Base-by-base conservation (phyloP, 2,329 filamentous ascomycete genomes). In the Sporothrix brasiliensis region DNA sequence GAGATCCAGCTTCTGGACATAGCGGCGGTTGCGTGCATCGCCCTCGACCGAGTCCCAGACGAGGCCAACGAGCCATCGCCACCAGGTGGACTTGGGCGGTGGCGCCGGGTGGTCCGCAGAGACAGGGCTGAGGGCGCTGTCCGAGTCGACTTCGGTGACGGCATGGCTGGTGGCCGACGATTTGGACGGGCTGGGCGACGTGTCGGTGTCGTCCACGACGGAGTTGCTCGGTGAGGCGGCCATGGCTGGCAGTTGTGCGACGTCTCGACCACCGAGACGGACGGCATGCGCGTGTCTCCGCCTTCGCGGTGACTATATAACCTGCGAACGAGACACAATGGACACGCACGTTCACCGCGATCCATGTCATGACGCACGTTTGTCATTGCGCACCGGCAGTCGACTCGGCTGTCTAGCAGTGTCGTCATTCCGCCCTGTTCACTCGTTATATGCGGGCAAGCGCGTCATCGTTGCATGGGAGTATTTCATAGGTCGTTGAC, bases 31-130 rank as follows among this genome's bases (percentile, higher is more conserved):
- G n/a, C 69, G 65, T 0, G 56, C 44, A 16, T 73, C 72, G 4
- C 72, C 72, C 49, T 73, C 72, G 30, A 70, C 72, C 13, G 72
- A 72, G 53, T 73, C 72, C 72, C 72, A 71, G 34, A 70, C 27
- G 58, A 71, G 67, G 49, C 67, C 54, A n/a, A 72, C 66, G 14
- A 67, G 16, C 16, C 67, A 47, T 30, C 70, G 65, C 70, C 73
- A 71, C 70, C 67, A 69, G 13, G 69, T 61, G 3, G 69, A 68
- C 10, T 63, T 70, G 21, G 14, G 61, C 2, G 60, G 41, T 4
- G 41, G 16, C 6, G 39, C 4, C 0, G 3, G 24, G 24, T 5
- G 53, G 21, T 14, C 30, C 21, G 5, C 34, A 1, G 34, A 34
- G 1, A 2, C 34, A 34, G 47, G 3, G 34, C 41, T 21, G 34